Evolutionary conservation across 306 rosid genomes (phyloP).

Genomic region (Cucurbita moschata): DNA sequence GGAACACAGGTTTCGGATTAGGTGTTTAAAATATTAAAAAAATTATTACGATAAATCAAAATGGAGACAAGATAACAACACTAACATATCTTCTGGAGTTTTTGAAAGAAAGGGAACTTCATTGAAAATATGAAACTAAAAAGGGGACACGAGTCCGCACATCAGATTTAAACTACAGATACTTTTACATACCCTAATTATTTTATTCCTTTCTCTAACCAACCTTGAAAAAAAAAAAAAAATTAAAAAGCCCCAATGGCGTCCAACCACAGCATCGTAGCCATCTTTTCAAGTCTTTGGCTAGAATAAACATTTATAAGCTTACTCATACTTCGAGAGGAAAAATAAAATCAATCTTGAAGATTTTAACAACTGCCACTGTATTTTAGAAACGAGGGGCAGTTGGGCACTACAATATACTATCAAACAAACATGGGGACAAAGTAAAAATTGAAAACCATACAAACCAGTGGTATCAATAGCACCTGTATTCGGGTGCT

Average conservation of each 20-base stretch:
- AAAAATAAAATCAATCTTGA: background rate
- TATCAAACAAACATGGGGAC: background rate
- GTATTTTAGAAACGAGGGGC: background rate
- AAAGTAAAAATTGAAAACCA: background rate
- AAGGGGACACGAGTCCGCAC: background rate
- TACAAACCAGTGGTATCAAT: conserved; percentile 1
- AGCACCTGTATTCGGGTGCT: conserved; percentile 91
- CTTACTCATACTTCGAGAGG: background rate
- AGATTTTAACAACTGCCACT: background rate
- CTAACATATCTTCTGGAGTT: background rate
- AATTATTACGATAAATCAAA: background rate
- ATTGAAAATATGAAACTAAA: background rate
- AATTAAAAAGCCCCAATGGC: background rate
- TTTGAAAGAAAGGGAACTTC: background rate
- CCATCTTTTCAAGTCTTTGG: background rate
- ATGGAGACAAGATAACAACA: background rate
- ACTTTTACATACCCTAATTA: background rate
- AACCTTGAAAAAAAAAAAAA: background rate
- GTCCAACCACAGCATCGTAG: background rate
- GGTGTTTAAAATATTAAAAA: background rate
- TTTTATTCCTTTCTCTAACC: background rate
- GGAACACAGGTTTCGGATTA: background rate
- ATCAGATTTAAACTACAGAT: background rate
- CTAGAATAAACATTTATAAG: background rate
- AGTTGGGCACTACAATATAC: background rate